A percentile compares a stretch with the other conserved stretches of the same genome.
Conservation (phyloP, 345 rosid genomes). For the Aethionema arabicum region DNA sequence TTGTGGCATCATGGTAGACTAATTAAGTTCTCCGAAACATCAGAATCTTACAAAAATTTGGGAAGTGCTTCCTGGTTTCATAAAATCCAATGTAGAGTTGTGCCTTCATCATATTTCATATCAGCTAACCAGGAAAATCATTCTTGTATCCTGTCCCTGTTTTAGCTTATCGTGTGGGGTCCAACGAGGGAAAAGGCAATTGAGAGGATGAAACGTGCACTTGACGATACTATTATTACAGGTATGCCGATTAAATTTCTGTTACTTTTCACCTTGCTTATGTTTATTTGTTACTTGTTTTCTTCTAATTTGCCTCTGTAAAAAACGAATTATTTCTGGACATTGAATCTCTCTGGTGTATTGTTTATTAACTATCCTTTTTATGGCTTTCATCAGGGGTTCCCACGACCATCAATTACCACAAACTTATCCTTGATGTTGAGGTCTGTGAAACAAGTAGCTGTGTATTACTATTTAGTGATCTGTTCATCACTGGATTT, state of each 20-base stretch:
- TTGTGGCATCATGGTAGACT: not conserved
- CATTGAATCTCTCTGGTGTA: not conserved
- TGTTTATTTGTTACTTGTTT: not conserved
- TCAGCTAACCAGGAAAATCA: slow-evolving; percentile 1
- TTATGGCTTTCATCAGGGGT: slow-evolving; percentile 52
- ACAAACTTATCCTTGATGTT: slow-evolving; percentile 91
- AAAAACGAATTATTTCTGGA: not conserved
- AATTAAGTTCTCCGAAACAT: not conserved
- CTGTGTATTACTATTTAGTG: not conserved
- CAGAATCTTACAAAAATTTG: not conserved
- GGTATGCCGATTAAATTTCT: slow-evolving; percentile 39
- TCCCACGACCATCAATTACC: slow-evolving; percentile 94
- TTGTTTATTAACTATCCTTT: slow-evolving; percentile 3
- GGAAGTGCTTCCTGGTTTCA: not conserved
- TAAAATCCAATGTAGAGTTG: not conserved
- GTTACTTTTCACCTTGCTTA: not conserved
- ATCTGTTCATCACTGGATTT: slow-evolving; percentile 12
- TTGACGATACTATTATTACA: slow-evolving; percentile 83
- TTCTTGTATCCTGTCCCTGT: slow-evolving; percentile 15
- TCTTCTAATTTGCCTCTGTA: not conserved
- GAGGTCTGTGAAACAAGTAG: slow-evolving; percentile 55
- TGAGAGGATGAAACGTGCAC: slow-evolving; percentile 98
- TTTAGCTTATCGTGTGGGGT: slow-evolving; percentile 96
- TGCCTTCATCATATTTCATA: not conserved
- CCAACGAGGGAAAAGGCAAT: slow-evolving; percentile 98